Conservation (phyloP, 257 asterid species). For the Nicotiana attenuata region DNA sequence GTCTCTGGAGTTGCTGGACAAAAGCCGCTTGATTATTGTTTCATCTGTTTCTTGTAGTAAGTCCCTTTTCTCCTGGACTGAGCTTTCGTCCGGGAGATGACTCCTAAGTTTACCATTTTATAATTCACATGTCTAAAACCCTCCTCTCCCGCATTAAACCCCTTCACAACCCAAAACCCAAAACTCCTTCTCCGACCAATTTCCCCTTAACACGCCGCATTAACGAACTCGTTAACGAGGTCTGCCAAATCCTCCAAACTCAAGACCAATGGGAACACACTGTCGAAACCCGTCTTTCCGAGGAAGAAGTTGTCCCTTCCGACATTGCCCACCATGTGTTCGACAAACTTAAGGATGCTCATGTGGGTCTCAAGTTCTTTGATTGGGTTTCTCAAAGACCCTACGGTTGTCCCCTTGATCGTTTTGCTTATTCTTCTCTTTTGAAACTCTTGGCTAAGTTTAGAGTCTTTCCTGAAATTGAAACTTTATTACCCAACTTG, state of each 20-base stretch:
- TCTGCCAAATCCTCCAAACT: conserved; percentile 56
- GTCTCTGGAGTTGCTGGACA: background rate
- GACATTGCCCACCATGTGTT: conserved; percentile 86
- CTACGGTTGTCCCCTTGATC: conserved; percentile 43
- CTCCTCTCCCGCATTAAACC: conserved; percentile 64
- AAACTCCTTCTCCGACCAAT: conserved; percentile 21
- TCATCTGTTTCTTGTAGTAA: background rate
- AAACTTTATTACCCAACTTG: conserved; percentile 42
- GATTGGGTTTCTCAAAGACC: conserved; percentile 48
- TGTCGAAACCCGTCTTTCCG: conserved; percentile 48
- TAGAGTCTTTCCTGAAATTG: conserved; percentile 49
- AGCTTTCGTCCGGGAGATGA: conserved; percentile 1
- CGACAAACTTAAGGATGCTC: conserved; percentile 71
- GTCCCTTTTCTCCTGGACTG: conserved; percentile 3
- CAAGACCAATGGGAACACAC: conserved; percentile 53
- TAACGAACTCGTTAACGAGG: conserved; percentile 41
- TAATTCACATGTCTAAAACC: conserved; percentile 61
- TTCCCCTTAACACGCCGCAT: conserved; percentile 31
- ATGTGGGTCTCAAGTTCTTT: conserved; percentile 69
- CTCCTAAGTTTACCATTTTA: background rate
- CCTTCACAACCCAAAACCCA: conserved; percentile 36
- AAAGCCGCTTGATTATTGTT: background rate
- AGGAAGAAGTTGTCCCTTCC: conserved; percentile 53
- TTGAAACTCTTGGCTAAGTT: conserved; percentile 74
- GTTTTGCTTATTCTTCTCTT: conserved; percentile 74